These are phyloP conservation scores for Penicillium sp. DNA, from an alignment of 2,329 filamentous ascomycete species.

Conservation along the genomic window DNA sequence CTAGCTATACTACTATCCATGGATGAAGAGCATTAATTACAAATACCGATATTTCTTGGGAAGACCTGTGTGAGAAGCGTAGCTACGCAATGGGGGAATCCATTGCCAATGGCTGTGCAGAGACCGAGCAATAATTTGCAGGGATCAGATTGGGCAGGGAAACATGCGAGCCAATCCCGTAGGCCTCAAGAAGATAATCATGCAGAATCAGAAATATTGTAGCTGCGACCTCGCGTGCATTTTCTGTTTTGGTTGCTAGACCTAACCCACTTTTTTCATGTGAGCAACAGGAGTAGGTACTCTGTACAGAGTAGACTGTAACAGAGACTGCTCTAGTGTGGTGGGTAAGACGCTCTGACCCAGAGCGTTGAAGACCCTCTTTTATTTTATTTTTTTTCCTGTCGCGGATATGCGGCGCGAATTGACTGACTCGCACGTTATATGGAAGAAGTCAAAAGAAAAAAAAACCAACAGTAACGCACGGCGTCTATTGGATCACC, in stretches of 20 bases:
- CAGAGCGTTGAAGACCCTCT: constrained; percentile 6
- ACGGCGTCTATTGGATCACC: constrained; percentile 26
- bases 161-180: constrained; percentile 18
- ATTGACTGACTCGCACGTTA: constrained; percentile 2
- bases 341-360: constrained; percentile 6
- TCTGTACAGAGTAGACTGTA: not conserved
- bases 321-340: not conserved
- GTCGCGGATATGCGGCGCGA: not conserved
- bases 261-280: constrained; percentile 5
- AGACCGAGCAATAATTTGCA: not conserved
- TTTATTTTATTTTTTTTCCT: not conserved
- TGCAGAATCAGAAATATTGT: constrained; percentile 12
- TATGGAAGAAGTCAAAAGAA: constrained; percentile 2
- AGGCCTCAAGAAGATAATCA: constrained; percentile 13
- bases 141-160: constrained; percentile 16
- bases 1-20: constrained; percentile 1
- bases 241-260: constrained; percentile 13
- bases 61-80: not conserved
- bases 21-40: not conserved
- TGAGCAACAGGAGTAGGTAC: constrained; percentile 2
- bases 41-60: not conserved
- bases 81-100: not conserved
- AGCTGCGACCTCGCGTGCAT: constrained; percentile 8
- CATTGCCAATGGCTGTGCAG: not conserved
- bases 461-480: constrained; percentile 28